These are phyloP conservation scores for Laguncularia racemosa DNA, from an alignment of 345 rosid species.

Conservation along the genomic window DNA sequence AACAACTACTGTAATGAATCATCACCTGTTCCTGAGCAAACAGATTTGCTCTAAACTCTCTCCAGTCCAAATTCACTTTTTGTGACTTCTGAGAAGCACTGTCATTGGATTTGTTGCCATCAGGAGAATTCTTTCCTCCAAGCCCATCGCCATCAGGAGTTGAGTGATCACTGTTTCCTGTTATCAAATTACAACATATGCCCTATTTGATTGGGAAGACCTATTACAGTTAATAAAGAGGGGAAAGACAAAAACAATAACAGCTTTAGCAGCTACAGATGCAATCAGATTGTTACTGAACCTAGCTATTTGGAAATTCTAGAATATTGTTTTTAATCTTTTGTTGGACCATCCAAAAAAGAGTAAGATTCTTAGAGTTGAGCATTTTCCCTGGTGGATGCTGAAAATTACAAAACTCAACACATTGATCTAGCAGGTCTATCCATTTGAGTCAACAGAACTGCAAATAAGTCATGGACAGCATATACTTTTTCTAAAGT, in stretches of 20 bases:
- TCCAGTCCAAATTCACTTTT: slow-evolving; percentile 53
- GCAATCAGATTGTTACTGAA: too few relatives aligned
- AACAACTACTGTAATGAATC: neutral
- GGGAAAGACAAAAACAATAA: neutral
- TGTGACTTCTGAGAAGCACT: slow-evolving; percentile 46
- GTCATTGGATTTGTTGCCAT: slow-evolving; percentile 48
- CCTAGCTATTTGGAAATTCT: too few relatives aligned
- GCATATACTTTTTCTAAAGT: too few relatives aligned
- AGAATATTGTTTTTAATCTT: too few relatives aligned
- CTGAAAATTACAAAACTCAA: too few relatives aligned
- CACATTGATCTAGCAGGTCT: too few relatives aligned
- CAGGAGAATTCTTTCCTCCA: slow-evolving; percentile 44
- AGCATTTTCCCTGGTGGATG: too few relatives aligned
- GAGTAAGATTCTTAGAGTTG: too few relatives aligned
- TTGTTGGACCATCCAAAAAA: too few relatives aligned
- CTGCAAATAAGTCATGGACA: too few relatives aligned
- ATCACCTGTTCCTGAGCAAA: slow-evolving; percentile 70
- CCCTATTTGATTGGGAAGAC: neutral
- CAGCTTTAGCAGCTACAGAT: neutral
- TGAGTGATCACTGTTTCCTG: slow-evolving; percentile 51
- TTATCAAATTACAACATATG: slow-evolving; percentile 6
- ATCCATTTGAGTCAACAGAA: too few relatives aligned
- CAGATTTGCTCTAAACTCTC: slow-evolving; percentile 85
- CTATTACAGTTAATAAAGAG: neutral
- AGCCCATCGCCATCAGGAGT: slow-evolving; percentile 49